A percentile compares a stretch with the other conserved stretches of the same genome.
These are phyloP conservation scores for Pestalotiopsis sp. DNA, from an alignment of 2,329 filamentous ascomycete species.

Conservation along the genomic window DNA sequence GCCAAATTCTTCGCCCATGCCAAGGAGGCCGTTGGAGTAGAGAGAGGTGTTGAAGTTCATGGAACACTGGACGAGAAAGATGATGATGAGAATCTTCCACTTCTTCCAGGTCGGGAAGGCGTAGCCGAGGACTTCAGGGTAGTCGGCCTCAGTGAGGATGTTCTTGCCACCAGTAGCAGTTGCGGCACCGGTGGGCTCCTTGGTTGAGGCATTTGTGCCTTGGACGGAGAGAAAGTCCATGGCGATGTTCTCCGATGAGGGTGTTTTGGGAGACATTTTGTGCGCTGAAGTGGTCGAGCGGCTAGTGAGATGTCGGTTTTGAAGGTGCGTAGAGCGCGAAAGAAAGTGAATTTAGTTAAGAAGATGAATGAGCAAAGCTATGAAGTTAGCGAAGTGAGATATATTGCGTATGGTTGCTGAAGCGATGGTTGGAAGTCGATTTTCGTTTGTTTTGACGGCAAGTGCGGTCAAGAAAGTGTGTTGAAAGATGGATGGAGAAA, in stretches of 20 bases:
- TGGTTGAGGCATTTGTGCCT: not conserved
- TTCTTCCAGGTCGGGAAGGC: conserved; percentile 48
- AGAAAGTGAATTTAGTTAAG: too few species aligned
- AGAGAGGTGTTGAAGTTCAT: conserved; percentile 60
- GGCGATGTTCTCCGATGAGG: not conserved
- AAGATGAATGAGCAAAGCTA: too few species aligned
- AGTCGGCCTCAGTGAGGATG: conserved; percentile 46
- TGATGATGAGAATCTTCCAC: conserved; percentile 51
- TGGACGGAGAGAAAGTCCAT: not conserved
- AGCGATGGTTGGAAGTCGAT: too few species aligned
- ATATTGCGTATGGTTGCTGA: too few species aligned
- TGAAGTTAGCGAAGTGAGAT: too few species aligned
- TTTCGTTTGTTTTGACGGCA: too few species aligned
- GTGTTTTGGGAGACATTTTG: not conserved
- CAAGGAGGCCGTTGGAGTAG: conserved; percentile 49
- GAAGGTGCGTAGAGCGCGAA: too few species aligned
- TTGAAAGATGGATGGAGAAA: too few species aligned
- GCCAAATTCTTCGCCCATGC: conserved; percentile 45
- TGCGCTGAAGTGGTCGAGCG: too few species aligned
- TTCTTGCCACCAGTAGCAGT: not conserved
- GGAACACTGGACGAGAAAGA: conserved; percentile 54
- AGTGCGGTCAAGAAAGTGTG: too few species aligned
- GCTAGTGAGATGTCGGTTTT: too few species aligned
- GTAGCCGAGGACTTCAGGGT: conserved; percentile 47
- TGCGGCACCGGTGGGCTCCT: not conserved